Percentiles rank a stretch among this genome's conserved stretches.
Conservation (phyloP, 2,329 filamentous ascomycete species). For the Fusarium citri region DNA sequence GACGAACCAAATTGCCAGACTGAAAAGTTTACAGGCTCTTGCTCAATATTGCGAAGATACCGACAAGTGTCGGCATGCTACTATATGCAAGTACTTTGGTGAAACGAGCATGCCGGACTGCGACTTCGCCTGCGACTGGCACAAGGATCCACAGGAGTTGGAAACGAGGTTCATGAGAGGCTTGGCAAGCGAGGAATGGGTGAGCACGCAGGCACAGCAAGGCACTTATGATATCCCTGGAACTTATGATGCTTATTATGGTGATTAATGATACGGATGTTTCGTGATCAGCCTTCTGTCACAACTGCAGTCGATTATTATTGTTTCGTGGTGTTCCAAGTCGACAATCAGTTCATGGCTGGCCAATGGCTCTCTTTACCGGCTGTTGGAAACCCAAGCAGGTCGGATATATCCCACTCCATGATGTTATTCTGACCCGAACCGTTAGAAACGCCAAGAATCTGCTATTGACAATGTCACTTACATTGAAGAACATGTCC, state of each 20-base stretch:
- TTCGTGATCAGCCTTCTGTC: neutral
- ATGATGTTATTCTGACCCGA: constrained; percentile 36
- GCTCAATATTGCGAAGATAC: constrained; percentile 86
- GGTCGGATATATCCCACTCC: constrained; percentile 44
- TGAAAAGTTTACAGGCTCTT: constrained; percentile 74
- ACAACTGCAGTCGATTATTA: neutral
- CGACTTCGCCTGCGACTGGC: constrained; percentile 82
- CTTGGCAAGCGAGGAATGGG: constrained; percentile 70
- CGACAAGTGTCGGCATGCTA: constrained; percentile 76
- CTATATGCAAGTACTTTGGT: constrained; percentile 83
- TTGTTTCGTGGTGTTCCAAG: neutral
- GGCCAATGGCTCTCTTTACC: constrained; percentile 30
- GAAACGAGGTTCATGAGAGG: constrained; percentile 67
- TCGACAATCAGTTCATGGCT: constrained; percentile 4
- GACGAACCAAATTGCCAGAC: constrained; percentile 61
- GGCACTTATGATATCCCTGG: constrained; percentile 60
- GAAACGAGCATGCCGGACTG: constrained; percentile 70
- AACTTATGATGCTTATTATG: constrained; percentile 66
- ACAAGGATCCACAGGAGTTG: constrained; percentile 73
- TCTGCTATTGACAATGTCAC: neutral
- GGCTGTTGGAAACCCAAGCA: constrained; percentile 37
- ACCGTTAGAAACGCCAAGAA: constrained; percentile 8
- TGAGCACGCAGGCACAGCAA: constrained; percentile 71
- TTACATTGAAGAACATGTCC: constrained; percentile 36
- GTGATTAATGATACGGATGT: constrained; percentile 51